phyloP scores from a whole-genome alignment of 164 flowering plant species.

The Piper longum region DNA sequence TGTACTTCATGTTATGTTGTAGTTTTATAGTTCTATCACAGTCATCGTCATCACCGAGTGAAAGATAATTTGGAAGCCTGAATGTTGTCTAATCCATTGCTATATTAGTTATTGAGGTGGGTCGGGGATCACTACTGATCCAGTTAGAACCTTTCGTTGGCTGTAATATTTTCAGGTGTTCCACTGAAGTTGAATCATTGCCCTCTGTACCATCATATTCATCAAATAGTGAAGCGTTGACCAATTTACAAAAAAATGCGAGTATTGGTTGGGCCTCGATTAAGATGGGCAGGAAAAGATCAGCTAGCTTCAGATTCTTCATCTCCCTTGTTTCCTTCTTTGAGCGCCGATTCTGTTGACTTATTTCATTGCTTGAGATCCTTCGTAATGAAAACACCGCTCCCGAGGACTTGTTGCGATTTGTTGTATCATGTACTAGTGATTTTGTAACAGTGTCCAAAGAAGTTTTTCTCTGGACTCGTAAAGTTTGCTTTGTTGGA shows the following conservation, averaged over 20 bases:
- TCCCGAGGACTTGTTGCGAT: slow-evolving; percentile 46
- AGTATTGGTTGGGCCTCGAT: slow-evolving; percentile 61
- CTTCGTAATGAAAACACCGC: slow-evolving; percentile 19
- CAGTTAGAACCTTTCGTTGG: not conserved
- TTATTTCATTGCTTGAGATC: slow-evolving; percentile 16
- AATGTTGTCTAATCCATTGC: not conserved
- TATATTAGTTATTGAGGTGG: not conserved
- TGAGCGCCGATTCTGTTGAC: slow-evolving; percentile 27
- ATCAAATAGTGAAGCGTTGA: slow-evolving; percentile 27
- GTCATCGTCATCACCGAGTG: too few species aligned
- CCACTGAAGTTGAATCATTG: slow-evolving; percentile 75
- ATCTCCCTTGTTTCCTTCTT: slow-evolving; percentile 38
- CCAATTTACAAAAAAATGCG: slow-evolving; percentile 66
- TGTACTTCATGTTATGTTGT: not conserved
- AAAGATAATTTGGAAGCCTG: too few species aligned
- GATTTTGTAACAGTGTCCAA: slow-evolving; percentile 72
- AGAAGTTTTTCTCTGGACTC: slow-evolving; percentile 81
- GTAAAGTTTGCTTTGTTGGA: slow-evolving; percentile 78
- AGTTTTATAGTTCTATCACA: too few species aligned
- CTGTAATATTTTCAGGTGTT: slow-evolving; percentile 41
- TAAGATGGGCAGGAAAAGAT: slow-evolving; percentile 54
- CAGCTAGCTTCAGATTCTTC: slow-evolving; percentile 37
- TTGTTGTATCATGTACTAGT: slow-evolving; percentile 65
- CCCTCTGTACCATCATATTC: slow-evolving; percentile 55
- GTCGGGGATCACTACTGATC: not conserved